phyloP scores from a whole-genome alignment of 768 basidiomycete species.

The Auriculariales sp. region DNA sequence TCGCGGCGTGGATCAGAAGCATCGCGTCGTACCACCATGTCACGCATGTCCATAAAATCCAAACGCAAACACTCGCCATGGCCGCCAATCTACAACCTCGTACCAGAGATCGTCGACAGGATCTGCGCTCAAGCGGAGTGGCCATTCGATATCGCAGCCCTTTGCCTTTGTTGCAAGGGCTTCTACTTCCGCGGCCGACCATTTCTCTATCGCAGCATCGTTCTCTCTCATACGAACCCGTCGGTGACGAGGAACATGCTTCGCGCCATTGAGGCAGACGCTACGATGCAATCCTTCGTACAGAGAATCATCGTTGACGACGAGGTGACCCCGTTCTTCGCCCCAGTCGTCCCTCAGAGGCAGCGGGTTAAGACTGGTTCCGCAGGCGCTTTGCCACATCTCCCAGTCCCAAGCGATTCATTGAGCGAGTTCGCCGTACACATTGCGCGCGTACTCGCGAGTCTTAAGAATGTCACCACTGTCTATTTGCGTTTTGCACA shows the following conservation, averaged over 20 bases:
- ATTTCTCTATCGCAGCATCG: background rate
- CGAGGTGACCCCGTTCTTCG: background rate
- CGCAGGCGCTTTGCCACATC: conserved; percentile 11
- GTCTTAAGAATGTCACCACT: background rate
- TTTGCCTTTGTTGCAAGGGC: background rate
- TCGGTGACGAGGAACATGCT: background rate
- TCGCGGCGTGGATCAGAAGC: conserved; percentile 31
- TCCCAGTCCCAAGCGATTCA: background rate
- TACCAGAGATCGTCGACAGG: background rate
- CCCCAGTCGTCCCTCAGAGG: background rate
- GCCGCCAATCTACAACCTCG: conserved; percentile 6
- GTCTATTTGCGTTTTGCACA: background rate
- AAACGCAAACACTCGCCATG: conserved; percentile 61
- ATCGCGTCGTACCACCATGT: conserved; percentile 64
- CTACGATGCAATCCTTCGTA: background rate
- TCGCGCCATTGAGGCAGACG: background rate
- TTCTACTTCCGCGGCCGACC: background rate
- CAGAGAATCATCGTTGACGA: background rate
- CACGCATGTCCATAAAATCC: conserved; percentile 49
- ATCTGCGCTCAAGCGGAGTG: background rate
- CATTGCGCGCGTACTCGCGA: background rate
- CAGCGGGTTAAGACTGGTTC: background rate
- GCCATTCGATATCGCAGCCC: background rate
- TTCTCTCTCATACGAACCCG: background rate
- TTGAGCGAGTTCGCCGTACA: background rate